Evolutionary conservation across 2,329 filamentous ascomycete genomes (phyloP), one percentile per base, ranked within the genome.

Genomic region (Fonsecaea multimorphosa): DNA sequence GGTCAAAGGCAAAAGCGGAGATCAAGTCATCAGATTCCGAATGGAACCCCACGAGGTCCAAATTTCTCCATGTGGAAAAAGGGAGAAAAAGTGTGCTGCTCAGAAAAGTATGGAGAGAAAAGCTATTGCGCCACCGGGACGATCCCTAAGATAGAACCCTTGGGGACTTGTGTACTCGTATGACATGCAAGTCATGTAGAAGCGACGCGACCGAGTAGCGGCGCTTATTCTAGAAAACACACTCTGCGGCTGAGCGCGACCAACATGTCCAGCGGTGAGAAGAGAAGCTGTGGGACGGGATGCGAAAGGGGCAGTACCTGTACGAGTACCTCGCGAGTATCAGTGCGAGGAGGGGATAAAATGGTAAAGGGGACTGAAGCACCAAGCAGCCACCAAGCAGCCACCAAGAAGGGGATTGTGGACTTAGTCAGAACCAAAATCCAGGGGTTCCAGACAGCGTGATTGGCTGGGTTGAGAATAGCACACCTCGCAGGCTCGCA

Each of bases 381-480:
- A n/a, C n/a, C n/a, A n/a, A n/a, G n/a, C n/a, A n/a, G n/a, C n/a
- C n/a, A n/a, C n/a, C n/a, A n/a, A n/a, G n/a, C n/a, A n/a, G n/a
- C n/a, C n/a, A 38, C 14, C 14, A 12, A 12, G 34, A 12, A 46
- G 40, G 27, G 24, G 56, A 58, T 58, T 60, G 40, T 52, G 58
- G 58, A 46, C 58, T 60, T 52, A 38, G 58, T 60, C 44, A 52
- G 58, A 60, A 19, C n/a, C 58, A 29, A 52, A 51, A 27, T 16
- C 27, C 49, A 60, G 62, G 56, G 62, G 56, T 52, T n/a, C 29
- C 19, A 7, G 4, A 11, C 19, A 27, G 16, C 40, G 19, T 58
- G 36, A 64, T 64, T 64, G 62, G 62, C 54, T 12, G 19, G 46
- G 19, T 36, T 22, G 29, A 52, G 27, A 24, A 59, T 32, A 32